Conservation (phyloP, 164 flowering plant genomes). For the Piper betle region DNA sequence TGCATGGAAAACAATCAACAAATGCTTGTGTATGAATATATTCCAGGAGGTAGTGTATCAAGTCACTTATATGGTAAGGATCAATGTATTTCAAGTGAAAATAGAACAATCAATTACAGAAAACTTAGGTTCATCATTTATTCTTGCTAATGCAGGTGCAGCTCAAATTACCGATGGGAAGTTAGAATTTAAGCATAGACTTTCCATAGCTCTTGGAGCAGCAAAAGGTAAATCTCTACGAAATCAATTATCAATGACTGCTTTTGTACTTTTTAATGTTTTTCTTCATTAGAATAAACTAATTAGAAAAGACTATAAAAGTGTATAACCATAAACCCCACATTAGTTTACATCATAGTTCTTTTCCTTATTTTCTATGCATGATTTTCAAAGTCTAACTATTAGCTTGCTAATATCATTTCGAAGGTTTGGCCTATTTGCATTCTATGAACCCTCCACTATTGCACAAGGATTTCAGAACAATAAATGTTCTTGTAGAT, state of each 20-base stretch:
- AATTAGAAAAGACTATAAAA: too few relatives aligned
- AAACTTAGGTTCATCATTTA: background rate
- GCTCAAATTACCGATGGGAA: constrained; percentile 42
- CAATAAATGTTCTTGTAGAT: constrained; percentile 87
- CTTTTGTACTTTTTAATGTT: constrained; percentile 45
- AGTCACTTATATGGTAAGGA: constrained; percentile 69
- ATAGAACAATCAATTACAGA: background rate
- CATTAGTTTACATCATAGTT: background rate
- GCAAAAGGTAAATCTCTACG: constrained; percentile 78
- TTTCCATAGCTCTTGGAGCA: constrained; percentile 77
- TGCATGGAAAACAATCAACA: constrained; percentile 73
- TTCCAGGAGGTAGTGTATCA: constrained; percentile 83
- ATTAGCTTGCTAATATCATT: constrained; percentile 5
- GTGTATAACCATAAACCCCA: too few relatives aligned
- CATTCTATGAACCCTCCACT: constrained; percentile 72
- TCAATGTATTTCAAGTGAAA: constrained; percentile 1
- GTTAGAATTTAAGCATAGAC: constrained; percentile 84
- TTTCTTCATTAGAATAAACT: constrained; percentile 7
- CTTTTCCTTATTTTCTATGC: too few relatives aligned
- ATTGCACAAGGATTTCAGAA: constrained; percentile 79
- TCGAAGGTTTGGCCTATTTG: constrained; percentile 66
- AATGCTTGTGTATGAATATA: constrained; percentile 69
- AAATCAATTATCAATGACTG: constrained; percentile 33
- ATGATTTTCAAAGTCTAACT: background rate
- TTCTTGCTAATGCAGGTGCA: constrained; percentile 26